These are phyloP conservation scores for Salix exigua DNA, from an alignment of 345 rosid species.

Conservation along the genomic window DNA sequence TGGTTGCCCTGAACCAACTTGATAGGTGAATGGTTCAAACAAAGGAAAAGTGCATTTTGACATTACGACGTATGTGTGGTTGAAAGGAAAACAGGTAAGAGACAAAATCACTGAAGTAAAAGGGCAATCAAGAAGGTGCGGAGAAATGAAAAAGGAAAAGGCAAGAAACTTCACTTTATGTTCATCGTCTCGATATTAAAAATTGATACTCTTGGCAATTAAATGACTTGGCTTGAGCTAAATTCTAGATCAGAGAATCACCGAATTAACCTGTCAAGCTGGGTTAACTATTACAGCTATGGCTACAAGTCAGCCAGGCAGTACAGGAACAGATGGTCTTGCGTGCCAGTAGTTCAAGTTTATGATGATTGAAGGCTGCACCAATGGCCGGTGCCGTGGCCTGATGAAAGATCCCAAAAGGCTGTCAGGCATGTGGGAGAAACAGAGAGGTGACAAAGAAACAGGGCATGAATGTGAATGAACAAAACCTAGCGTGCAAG, in stretches of 20 bases:
- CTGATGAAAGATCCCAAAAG: constrained; percentile 20
- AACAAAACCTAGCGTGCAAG: constrained; percentile 51
- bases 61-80: too few relatives aligned
- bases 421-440: constrained; percentile 47
- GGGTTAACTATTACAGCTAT: too few relatives aligned
- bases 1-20: background rate
- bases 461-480: background rate
- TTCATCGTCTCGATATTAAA: background rate
- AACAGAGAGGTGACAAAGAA: constrained; percentile 20
- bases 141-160: background rate
- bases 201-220: background rate
- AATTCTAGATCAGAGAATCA: too few relatives aligned
- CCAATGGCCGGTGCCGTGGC: constrained; percentile 16
- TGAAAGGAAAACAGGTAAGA: too few relatives aligned
- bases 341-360: constrained; percentile 23
- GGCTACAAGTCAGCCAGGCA: constrained; percentile 1
- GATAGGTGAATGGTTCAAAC: background rate
- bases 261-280: too few relatives aligned
- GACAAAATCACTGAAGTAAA: too few relatives aligned
- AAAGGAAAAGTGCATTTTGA: too few relatives aligned
- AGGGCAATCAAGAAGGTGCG: too few relatives aligned
- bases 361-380: background rate
- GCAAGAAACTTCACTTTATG: background rate
- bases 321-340: constrained; percentile 11
- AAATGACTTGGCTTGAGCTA: too few relatives aligned